Conservation (phyloP, 345 rosid species). For the Eucalyptus marginata region DNA sequence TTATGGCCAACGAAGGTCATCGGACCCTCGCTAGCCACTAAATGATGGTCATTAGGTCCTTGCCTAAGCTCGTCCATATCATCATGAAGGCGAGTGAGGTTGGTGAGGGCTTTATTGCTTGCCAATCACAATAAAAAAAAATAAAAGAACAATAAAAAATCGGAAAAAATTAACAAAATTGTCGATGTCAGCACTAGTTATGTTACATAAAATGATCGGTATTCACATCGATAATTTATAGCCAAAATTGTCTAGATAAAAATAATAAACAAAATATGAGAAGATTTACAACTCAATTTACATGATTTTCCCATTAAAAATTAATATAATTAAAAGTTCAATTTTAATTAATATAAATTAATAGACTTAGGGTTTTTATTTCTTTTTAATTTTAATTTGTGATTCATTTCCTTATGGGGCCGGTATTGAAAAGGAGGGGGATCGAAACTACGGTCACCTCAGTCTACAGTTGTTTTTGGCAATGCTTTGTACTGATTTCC, state of each 20-base stretch:
- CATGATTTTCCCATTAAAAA: no score
- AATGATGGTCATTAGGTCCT: neutral
- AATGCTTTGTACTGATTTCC: neutral
- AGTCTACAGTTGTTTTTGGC: neutral
- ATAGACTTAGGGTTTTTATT: no score
- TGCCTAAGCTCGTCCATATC: neutral
- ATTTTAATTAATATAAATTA: no score
- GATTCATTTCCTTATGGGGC: neutral
- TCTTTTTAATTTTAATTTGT: no score
- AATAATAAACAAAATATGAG: rapidly evolving
- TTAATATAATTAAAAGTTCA: rapidly evolving
- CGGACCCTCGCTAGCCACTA: rapidly evolving
- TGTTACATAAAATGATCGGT: rapidly evolving
- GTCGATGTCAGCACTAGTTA: rapidly evolving
- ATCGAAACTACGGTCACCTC: neutral
- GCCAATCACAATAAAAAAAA: rapidly evolving
- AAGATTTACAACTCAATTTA: rapidly evolving
- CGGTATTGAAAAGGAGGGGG: neutral
- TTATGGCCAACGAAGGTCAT: neutral
- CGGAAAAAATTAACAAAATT: no score
- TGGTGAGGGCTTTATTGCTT: rapidly evolving
- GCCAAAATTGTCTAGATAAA: rapidly evolving
- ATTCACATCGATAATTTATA: rapidly evolving
- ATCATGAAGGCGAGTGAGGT: rapidly evolving
- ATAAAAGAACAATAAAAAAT: rapidly evolving